Evolutionary conservation across 1,284 basidiomycete genomes (phyloP).

Genomic region (Phylloboletellus chloephorus): DNA sequence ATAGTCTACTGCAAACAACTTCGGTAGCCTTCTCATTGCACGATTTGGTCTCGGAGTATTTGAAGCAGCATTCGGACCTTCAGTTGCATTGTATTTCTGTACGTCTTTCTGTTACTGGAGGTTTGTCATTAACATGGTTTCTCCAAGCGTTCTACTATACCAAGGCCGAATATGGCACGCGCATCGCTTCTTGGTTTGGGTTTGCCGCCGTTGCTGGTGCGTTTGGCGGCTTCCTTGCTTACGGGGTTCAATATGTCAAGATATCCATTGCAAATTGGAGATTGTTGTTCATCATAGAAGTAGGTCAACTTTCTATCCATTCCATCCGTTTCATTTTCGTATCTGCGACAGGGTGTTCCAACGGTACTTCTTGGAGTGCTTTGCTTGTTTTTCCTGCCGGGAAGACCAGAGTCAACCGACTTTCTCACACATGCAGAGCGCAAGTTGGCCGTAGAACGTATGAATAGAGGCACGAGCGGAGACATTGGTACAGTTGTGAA

Average conservation of each 20-base stretch:
- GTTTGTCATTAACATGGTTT: conserved; percentile 2
- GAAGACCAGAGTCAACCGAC: conserved; percentile 69
- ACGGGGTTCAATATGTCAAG: conserved; percentile 59
- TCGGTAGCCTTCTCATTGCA: conserved; percentile 51
- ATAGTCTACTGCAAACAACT: conserved; percentile 55
- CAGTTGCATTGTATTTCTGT: conserved; percentile 65
- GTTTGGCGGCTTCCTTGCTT: conserved; percentile 71
- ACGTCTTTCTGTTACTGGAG: conserved; percentile 19
- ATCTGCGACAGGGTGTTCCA: conserved; percentile 49
- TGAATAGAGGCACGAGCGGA: conserved; percentile 63
- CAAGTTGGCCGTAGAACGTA: conserved; percentile 64
- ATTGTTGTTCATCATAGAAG: conserved; percentile 75
- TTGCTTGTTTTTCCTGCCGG: conserved; percentile 64
- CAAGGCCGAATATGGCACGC: conserved; percentile 62
- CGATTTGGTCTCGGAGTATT: conserved; percentile 63
- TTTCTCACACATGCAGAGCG: conserved; percentile 72
- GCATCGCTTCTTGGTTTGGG: conserved; percentile 75
- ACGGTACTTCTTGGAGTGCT: conserved; percentile 63
- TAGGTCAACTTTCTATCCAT: conserved; percentile 18
- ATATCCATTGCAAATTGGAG: conserved; percentile 54
- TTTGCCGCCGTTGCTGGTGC: conserved; percentile 77
- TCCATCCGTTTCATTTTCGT: background rate
- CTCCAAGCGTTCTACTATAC: conserved; percentile 68
- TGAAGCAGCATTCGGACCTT: conserved; percentile 52
- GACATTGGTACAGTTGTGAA: conserved; percentile 67